phyloP scores from a whole-genome alignment of 345 rosid genomes.

The Populus nigra region DNA sequence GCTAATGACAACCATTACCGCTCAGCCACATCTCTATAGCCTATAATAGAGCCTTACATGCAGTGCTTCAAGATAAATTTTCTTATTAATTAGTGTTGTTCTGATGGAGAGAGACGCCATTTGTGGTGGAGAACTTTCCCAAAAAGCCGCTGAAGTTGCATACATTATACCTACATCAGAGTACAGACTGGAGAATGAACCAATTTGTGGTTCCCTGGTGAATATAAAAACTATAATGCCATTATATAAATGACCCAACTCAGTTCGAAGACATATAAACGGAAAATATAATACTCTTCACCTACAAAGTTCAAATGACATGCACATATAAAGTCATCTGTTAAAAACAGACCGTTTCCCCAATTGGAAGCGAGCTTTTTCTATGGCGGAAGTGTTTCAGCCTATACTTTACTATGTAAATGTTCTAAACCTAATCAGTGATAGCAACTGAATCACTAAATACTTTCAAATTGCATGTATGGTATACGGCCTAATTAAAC shows the following conservation, averaged over 20 bases:
- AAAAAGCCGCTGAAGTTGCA: not conserved
- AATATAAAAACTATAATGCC: not conserved
- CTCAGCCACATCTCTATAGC: not conserved
- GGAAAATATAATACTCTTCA: not conserved
- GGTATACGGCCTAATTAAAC: not conserved
- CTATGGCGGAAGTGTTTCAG: not conserved
- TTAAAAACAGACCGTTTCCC: not conserved
- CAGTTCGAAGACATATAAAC: not conserved
- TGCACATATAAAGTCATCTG: not conserved
- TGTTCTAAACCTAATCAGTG: not conserved
- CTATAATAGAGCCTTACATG: not conserved
- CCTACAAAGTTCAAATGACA: not conserved
- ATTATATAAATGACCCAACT: not conserved
- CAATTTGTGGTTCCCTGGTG: not conserved
- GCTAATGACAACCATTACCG: not conserved
- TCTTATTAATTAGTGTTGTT: not conserved
- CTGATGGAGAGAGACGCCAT: not conserved
- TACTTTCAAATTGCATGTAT: not conserved
- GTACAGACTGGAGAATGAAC: not conserved
- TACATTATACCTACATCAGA: not conserved
- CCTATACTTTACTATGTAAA: not conserved
- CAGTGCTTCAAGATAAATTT: not conserved
- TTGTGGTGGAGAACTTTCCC: not conserved
- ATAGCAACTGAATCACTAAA: not conserved
- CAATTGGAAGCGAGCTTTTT: not conserved